Conservation (phyloP, 2,329 filamentous ascomycete genomes). For the Bipolaris gigantea region DNA sequence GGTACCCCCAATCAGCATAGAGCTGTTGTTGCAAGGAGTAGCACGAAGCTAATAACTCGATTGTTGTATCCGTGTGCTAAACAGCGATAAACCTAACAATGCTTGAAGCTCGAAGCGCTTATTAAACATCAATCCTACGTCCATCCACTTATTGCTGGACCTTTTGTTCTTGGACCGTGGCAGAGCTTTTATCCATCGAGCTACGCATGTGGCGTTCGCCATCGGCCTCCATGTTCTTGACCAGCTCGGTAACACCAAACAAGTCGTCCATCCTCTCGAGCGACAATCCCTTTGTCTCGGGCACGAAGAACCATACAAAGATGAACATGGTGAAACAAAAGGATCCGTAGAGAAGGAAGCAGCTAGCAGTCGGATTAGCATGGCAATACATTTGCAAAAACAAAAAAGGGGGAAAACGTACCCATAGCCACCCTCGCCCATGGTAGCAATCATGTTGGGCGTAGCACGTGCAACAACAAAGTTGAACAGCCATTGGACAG, state of each 20-base stretch:
- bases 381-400: slow-evolving; percentile 46
- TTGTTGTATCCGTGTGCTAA: slow-evolving; percentile 7
- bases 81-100: slow-evolving; percentile 1
- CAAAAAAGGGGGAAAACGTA: slow-evolving; percentile 28
- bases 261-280: slow-evolving; percentile 69
- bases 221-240: slow-evolving; percentile 39
- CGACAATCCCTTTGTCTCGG: slow-evolving; percentile 68
- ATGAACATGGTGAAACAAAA: slow-evolving; percentile 68
- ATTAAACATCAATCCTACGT: not conserved
- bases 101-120: not conserved
- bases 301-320: slow-evolving; percentile 69
- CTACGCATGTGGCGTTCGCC: slow-evolving; percentile 28
- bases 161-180: slow-evolving; percentile 30
- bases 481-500: slow-evolving; percentile 69
- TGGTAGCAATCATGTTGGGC: slow-evolving; percentile 66
- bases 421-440: slow-evolving; percentile 55
- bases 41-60: slow-evolving; percentile 22
- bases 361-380: slow-evolving; percentile 49
- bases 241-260: slow-evolving; percentile 61
- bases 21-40: slow-evolving; percentile 11
- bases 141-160: slow-evolving; percentile 12
- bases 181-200: slow-evolving; percentile 28
- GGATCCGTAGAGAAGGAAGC: slow-evolving; percentile 69
- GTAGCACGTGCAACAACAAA: slow-evolving; percentile 70
- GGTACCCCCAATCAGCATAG: no score